Base-by-base conservation (phyloP, 306 rosid genomes). In the Sicyos edulis region DNA sequence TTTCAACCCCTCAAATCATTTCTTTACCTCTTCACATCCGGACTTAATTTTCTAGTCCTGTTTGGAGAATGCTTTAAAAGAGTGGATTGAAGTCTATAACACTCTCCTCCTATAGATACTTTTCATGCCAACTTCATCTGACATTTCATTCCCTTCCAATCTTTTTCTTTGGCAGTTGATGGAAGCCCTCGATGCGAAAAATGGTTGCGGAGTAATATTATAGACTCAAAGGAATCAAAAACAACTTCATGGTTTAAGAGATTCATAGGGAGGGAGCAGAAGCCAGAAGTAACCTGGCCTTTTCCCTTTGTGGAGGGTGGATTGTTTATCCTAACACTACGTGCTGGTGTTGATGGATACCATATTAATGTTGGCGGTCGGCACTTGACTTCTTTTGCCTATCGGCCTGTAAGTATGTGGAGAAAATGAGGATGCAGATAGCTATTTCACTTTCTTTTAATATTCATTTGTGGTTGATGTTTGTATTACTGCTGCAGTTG, bases 251-350 rank as follows among this genome's bases (percentile, higher is more conserved):
- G 98, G 98, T 93, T 90, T 83, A 87, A 90, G 79, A 88, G 96
- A 61, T 93, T 93, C 80, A 86, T 90, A 61, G 98, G 96, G 75
- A 91, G 97, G 55, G 88, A 90, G 85, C 97, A 90, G 85, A 93
- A 90, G 86, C 98, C 98, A 70, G 96, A 88, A 84, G 89, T 93
- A 70, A 86, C 96, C 71, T 88, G 98, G 98, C 97, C 97, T 62
- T 93, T 84, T 80, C 97, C 97, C 68, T 88, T 93, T 75, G 56
- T 73, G 77, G 98, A 92, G 90, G 96, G 93, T 60, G 85, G 92
- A 86, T 80, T 93, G 84, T 90, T 93, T 86, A 84, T 90, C 79
- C 83, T 93, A 70, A 93, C 98, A 45, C 74, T 93, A 57, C 97
- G 90, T 22, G 98, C 97, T 52, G 95, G 96, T 57, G 86, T 90